Evolutionary conservation across 2,329 filamentous ascomycete species (phyloP).

Genomic region (Apiospora kogelbergensis): DNA sequence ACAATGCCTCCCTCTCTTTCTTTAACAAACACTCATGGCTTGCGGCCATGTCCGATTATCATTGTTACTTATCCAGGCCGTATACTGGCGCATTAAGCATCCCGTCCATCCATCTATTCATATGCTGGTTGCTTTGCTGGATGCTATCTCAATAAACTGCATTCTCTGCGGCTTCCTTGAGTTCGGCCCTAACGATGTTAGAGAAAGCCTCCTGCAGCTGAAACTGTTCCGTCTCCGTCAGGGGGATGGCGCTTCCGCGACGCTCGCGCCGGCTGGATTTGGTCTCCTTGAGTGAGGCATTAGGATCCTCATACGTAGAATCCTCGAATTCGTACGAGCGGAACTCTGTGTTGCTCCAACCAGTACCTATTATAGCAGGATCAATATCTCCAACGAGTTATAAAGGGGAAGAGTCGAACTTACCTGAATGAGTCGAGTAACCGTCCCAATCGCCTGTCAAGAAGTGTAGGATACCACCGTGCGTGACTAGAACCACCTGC

Average conservation of each 20-base stretch:
- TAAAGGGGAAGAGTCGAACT: conserved; percentile 17
- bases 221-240: conserved; percentile 46
- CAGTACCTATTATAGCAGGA: conserved; percentile 53
- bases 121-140: background rate
- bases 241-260: conserved; percentile 38
- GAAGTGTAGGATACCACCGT: conserved; percentile 83
- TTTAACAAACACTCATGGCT: background rate
- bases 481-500: conserved; percentile 75
- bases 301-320: conserved; percentile 45
- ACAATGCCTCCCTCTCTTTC: background rate
- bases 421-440: conserved; percentile 34
- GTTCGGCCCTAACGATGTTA: conserved; percentile 20
- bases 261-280: conserved; percentile 46
- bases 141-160: background rate
- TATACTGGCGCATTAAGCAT: background rate
- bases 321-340: conserved; percentile 66
- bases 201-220: conserved; percentile 40
- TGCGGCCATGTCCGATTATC: background rate
- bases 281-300: conserved; percentile 50
- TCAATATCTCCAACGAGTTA: background rate
- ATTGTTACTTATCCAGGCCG: background rate
- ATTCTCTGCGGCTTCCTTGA: background rate
- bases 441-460: conserved; percentile 78
- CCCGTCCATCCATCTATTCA: background rate
- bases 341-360: conserved; percentile 73